A percentile compares a stretch with the other conserved stretches of the same genome.
These are phyloP conservation scores for Diaporthe citri DNA, from an alignment of 2,329 filamentous ascomycete genomes.

Conservation along the genomic window DNA sequence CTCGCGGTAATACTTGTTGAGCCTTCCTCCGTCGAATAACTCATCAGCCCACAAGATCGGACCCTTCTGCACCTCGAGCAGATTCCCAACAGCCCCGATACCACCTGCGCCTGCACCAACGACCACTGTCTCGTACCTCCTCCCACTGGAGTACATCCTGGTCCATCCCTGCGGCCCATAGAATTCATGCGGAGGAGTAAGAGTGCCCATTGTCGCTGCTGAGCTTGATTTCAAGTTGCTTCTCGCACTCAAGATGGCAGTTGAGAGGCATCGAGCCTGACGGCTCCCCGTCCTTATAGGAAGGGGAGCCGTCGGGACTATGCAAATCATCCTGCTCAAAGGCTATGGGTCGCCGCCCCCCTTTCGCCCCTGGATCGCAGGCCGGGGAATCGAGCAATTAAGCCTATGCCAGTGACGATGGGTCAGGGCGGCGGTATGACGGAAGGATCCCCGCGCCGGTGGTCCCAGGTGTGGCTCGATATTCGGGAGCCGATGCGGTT, in stretches of 20 bases:
- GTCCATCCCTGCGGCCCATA: conserved; percentile 35
- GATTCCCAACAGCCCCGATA: conserved; percentile 71
- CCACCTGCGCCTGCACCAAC: conserved; percentile 51
- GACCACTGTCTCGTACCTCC: conserved; percentile 42
- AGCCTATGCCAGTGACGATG: conserved; percentile 10
- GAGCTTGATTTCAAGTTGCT: neutral
- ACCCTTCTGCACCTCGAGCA: conserved; percentile 64
- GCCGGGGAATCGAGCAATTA: neutral
- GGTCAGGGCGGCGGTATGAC: conserved; percentile 27
- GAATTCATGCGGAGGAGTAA: conserved; percentile 37
- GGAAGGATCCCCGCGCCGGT: conserved; percentile 28
- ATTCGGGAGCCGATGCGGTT: conserved; percentile 32
- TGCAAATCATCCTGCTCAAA: conserved; percentile 22
- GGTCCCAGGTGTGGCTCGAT: conserved; percentile 34
- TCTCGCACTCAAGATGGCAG: neutral
- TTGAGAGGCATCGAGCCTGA: conserved; percentile 13
- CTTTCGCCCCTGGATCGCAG: conserved; percentile 12
- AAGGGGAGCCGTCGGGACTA: conserved; percentile 23
- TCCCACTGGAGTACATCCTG: conserved; percentile 39
- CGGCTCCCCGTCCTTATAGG: conserved; percentile 29
- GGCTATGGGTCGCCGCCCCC: conserved; percentile 4
- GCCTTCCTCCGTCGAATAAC: conserved; percentile 64
- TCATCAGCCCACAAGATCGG: conserved; percentile 71
- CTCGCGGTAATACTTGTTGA: conserved; percentile 68
- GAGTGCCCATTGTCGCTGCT: conserved; percentile 34